Evolutionary conservation across 495 filamentous ascomycete species (phyloP).

Genomic region (Aspergillus kassunensis): DNA sequence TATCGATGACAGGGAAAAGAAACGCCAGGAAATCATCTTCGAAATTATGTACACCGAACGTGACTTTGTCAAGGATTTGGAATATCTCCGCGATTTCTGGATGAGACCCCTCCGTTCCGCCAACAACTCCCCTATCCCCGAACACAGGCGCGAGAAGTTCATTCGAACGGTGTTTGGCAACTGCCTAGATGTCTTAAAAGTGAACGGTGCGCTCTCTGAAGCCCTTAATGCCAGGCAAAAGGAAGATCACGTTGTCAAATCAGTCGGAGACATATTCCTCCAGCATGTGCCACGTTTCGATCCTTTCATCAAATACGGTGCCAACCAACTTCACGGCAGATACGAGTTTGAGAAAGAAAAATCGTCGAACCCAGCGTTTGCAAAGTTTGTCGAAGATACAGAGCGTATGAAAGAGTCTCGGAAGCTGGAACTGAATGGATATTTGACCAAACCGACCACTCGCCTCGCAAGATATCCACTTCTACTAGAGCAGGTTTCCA

Average conservation of each 20-base stretch:
- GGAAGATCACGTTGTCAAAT: constrained; percentile 79
- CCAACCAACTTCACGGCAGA: constrained; percentile 94
- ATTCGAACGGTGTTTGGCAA: constrained; percentile 95
- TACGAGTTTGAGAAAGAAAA: constrained; percentile 98
- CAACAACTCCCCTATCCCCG: constrained; percentile 79
- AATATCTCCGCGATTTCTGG: constrained; percentile 98
- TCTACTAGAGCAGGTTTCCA: constrained; percentile 84
- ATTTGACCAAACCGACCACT: constrained; percentile 96
- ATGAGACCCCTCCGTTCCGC: constrained; percentile 80
- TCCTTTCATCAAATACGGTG: constrained; percentile 95
- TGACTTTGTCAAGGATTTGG: constrained; percentile 98
- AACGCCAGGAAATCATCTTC: constrained; percentile 95
- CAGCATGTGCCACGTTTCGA: constrained; percentile 88
- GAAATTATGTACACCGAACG: constrained; percentile 99
- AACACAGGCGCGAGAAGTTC: constrained; percentile 81
- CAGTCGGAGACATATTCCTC: constrained; percentile 92
- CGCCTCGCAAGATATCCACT: constrained; percentile 92
- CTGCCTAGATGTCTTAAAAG: constrained; percentile 86
- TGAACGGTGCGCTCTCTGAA: constrained; percentile 84
- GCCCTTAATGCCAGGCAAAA: constrained; percentile 86
- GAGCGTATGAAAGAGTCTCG: constrained; percentile 94
- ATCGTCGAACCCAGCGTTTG: constrained; percentile 75
- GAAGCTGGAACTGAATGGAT: constrained; percentile 96
- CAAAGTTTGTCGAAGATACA: constrained; percentile 93
- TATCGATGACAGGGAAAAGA: constrained; percentile 87